Base-by-base conservation (phyloP, 768 basidiomycete genomes). In the Neoboletus subvelutipes region DNA sequence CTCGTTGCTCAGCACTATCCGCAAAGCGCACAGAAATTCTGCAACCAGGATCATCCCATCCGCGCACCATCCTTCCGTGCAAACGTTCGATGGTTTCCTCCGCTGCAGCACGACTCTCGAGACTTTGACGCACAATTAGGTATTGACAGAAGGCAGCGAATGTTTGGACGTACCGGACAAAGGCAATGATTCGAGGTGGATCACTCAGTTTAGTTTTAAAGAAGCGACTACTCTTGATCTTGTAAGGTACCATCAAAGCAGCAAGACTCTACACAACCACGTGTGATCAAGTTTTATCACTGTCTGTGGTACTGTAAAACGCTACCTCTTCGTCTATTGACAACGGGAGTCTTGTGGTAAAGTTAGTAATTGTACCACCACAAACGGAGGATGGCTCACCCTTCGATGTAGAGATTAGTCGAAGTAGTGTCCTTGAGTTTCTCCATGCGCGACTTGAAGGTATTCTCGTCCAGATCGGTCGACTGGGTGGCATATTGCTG, bases 381-480 rank as follows among this genome's bases (percentile, higher is more conserved):
- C 20, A 31, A 39, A 5, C 12, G 31, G 26, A 15, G 3, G 45
- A 24, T 10, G 4, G 63, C 77, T 53, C 55, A 83, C 77, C 89
- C 88, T 71, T 92, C 90, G 69, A 92, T 84, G 71, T 92, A 92
- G 58, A 92, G 70, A 69, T 92, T 91, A 18, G 88, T 90, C 52
- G 88, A 90, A 17, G 66, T 67, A 48, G 74, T 73, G 66, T 92
- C 89, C 57, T 80, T 79, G 51, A 90, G 73, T 55, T 80, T 83
- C 66, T 90, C 89, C 90, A 92, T 92, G 70, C 83, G 82, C n/a
- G 80, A 75, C 71, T 90, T 90, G 80, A 92, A 91, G 3, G 80
- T 76, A 45, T 68, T 72, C 24, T 65, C 69, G 36, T 77, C 71
- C 4, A 62, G 65, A 40, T 70, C 70, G n/a, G 61, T 63, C 20